phyloP scores from a whole-genome alignment of 2,329 filamentous ascomycete species.

The Leptographium galeiforme region DNA sequence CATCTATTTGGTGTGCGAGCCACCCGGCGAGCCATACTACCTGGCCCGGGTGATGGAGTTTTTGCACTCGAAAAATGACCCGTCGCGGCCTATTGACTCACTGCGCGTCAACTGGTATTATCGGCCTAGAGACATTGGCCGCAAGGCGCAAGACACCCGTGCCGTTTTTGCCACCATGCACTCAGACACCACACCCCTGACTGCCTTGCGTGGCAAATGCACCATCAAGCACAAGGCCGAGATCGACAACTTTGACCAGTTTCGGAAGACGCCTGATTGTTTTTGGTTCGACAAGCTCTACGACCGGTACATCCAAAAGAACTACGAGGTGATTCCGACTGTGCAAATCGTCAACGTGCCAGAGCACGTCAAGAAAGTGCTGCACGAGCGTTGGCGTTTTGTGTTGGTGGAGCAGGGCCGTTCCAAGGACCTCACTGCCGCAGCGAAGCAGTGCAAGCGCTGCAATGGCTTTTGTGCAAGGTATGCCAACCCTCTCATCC shows the following conservation, averaged over 20 bases:
- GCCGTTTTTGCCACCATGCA: slow-evolving; percentile 96
- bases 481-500: slow-evolving; percentile 34
- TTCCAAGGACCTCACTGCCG: slow-evolving; percentile 89
- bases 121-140: slow-evolving; percentile 86
- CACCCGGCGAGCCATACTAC: slow-evolving; percentile 95
- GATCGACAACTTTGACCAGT: slow-evolving; percentile 68
- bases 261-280: slow-evolving; percentile 69
- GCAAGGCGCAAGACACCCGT: slow-evolving; percentile 81
- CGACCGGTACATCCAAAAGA: slow-evolving; percentile 94
- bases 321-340: slow-evolving; percentile 93
- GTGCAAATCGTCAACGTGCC: slow-evolving; percentile 91
- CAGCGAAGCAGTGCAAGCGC: slow-evolving; percentile 90
- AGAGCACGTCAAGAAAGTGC: slow-evolving; percentile 82
- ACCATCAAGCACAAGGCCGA: slow-evolving; percentile 79
- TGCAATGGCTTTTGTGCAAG: slow-evolving; percentile 84
- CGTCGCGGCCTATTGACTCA: slow-evolving; percentile 62
- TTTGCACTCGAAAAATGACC: slow-evolving; percentile 65
- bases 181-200: slow-evolving; percentile 86
- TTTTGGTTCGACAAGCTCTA: slow-evolving; percentile 98
- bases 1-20: slow-evolving; percentile 94
- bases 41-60: slow-evolving; percentile 98
- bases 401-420: slow-evolving; percentile 88
- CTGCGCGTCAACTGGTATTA: slow-evolving; percentile 98
- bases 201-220: slow-evolving; percentile 86
- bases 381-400: slow-evolving; percentile 94